Base-by-base conservation (phyloP, 148 eudicot species). In the Chenopodium quinoa region DNA sequence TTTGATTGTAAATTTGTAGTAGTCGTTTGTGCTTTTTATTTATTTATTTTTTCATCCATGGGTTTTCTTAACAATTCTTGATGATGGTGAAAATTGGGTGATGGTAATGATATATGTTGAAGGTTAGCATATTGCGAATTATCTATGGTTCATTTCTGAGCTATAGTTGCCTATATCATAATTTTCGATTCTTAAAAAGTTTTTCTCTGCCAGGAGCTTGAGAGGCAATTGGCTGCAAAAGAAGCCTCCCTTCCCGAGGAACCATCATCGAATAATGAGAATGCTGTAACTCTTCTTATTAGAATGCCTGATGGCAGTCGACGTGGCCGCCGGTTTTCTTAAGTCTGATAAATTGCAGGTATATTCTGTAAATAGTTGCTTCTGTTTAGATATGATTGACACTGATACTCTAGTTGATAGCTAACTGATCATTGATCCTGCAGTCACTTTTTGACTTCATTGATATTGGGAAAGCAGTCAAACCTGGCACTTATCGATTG, bases 241-340 rank as follows among this genome's bases (percentile, higher is more conserved):
- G 94, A 93, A 85, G 93, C 98, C 76, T 96, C 99, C 75, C 98
- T 96, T 83, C 99, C 99, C 5, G 87, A 84, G 73, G 99, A 92
- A 84, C 99, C 99, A 75, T 71, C 92, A 76, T n/a, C 85, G 72
- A 91, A 90, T 83, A 90, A 90, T 82, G 99, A 90, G 70, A 91
- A 92, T 88, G 92, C 92, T 34, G 89, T 97, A 9, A 97, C 87
- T 44, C 97, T 97, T 79, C 92, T 92, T 74, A 95, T 97, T 81
- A 89, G 90, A 84, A 90, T 97, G 99, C 97, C 99, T 58, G 95
- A 97, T 89, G 98, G 99, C 75, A 91, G 87, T 78, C 91, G 99
- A 37, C 93, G 77, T 83, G 97, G 98, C 32, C 94, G 98, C 60
- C 86, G 98, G 65, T 97, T 94, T 94, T 84, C 83, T 85, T 6